Evolutionary conservation across 257 asterid genomes (phyloP).

Genomic region (Gynochthodes officinalis): DNA sequence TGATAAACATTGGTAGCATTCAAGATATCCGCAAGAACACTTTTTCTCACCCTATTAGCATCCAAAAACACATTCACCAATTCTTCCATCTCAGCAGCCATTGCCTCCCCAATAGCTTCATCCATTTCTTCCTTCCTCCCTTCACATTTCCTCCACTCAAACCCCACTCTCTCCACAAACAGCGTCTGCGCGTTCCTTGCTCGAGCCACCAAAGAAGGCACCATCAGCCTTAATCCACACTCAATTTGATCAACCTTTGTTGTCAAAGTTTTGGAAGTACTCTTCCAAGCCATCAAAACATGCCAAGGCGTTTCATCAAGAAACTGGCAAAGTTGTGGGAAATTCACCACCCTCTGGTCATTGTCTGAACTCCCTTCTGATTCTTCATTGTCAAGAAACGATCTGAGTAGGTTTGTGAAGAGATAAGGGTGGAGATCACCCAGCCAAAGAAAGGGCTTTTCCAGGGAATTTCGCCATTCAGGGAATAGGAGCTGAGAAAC

Average conservation of each 20-base stretch:
- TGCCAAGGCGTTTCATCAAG: slow-evolving; percentile 40
- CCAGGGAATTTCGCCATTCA: slow-evolving; percentile 71
- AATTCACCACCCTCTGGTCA: not conserved
- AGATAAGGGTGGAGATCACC: slow-evolving; percentile 89
- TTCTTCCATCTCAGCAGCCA: slow-evolving; percentile 73
- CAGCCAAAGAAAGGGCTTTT: slow-evolving; percentile 80
- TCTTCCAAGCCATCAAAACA: slow-evolving; percentile 58
- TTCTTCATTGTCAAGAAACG: slow-evolving; percentile 54
- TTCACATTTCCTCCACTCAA: slow-evolving; percentile 26
- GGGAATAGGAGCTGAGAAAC: slow-evolving; percentile 64
- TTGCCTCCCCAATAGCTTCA: slow-evolving; percentile 34
- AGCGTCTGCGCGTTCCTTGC: slow-evolving; percentile 51
- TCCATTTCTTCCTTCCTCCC: slow-evolving; percentile 30
- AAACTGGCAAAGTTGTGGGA: slow-evolving; percentile 8
- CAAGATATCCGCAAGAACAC: slow-evolving; percentile 70
- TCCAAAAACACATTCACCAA: slow-evolving; percentile 63
- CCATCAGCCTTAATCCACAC: slow-evolving; percentile 87
- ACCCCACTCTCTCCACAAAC: slow-evolving; percentile 44
- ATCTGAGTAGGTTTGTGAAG: slow-evolving; percentile 82
- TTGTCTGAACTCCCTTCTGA: slow-evolving; percentile 14
- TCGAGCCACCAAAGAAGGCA: slow-evolving; percentile 73
- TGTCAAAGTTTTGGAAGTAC: slow-evolving; percentile 42
- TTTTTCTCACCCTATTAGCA: slow-evolving; percentile 72
- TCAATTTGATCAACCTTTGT: slow-evolving; percentile 69
- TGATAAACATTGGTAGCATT: slow-evolving; percentile 63